phyloP scores from a whole-genome alignment of 352 stramenopile genomes.

The Phytophthora idaei region DNA sequence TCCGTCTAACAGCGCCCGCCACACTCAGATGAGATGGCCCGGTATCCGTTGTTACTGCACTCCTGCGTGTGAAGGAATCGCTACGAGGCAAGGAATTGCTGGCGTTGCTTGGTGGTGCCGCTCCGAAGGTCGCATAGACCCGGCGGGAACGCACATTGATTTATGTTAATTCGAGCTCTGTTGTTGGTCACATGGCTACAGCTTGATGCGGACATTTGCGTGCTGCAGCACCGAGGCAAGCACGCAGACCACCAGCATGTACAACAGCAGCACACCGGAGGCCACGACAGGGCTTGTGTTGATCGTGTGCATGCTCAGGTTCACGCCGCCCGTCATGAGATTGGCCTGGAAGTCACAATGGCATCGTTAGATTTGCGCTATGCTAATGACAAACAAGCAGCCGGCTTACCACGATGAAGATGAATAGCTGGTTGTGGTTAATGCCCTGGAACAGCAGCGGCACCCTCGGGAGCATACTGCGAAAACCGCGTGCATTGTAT shows the following conservation, averaged over 20 bases:
- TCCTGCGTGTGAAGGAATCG: neutral
- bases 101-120: conserved; percentile 15
- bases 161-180: conserved; percentile 26
- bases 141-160: conserved; percentile 16
- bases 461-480: conserved; percentile 66
- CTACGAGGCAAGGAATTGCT: neutral
- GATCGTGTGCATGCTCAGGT: conserved; percentile 86
- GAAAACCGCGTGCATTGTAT: neutral
- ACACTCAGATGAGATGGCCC: neutral
- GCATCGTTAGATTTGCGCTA: neutral
- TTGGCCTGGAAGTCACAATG: conserved; percentile 55
- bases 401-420: conserved; percentile 72
- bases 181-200: conserved; percentile 34
- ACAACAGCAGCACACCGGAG: conserved; percentile 51
- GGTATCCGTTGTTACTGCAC: too few species aligned
- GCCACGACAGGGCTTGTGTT: conserved; percentile 49
- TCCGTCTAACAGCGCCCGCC: neutral
- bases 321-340: conserved; percentile 74
- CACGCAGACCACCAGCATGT: conserved; percentile 70
- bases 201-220: conserved; percentile 69
- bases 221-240: conserved; percentile 64
- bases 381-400: neutral
- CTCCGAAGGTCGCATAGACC: conserved; percentile 28
- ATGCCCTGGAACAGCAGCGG: conserved; percentile 74
- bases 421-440: conserved; percentile 85